A percentile compares a stretch with the other conserved stretches of the same genome.
Conservation (phyloP, 1,284 basidiomycete species). For the Boletus subluridellus region DNA sequence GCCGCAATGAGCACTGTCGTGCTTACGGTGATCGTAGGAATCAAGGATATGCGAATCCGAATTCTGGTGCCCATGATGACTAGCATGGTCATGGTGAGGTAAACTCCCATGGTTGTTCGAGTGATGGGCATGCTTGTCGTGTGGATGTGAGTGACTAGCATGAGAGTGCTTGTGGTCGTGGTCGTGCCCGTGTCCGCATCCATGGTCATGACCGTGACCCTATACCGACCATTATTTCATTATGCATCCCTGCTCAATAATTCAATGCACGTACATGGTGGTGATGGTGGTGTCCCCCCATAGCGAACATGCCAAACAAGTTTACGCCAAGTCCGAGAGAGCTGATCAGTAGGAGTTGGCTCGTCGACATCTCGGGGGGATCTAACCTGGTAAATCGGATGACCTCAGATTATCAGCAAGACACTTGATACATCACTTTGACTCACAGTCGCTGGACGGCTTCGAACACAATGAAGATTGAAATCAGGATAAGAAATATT, state of each 20-base stretch:
- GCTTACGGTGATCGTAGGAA: slow-evolving; percentile 15
- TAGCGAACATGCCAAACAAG: slow-evolving; percentile 98
- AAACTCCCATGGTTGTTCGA: slow-evolving; percentile 6
- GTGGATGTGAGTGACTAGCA: slow-evolving; percentile 24
- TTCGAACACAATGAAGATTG: slow-evolving; percentile 98
- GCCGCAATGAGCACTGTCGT: slow-evolving; percentile 8
- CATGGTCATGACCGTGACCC: slow-evolving; percentile 53
- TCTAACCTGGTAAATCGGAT: slow-evolving; percentile 58
- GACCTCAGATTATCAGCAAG: slow-evolving; percentile 3
- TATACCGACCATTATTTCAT: slow-evolving; percentile 27
- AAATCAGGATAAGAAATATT: slow-evolving; percentile 93
- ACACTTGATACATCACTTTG: slow-evolving; percentile 28
- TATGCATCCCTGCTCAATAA: neutral
- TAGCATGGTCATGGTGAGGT: slow-evolving; percentile 19
- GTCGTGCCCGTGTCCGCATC: slow-evolving; percentile 43
- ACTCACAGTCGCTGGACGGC: slow-evolving; percentile 91
- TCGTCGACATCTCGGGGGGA: slow-evolving; percentile 98
- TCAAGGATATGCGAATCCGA: slow-evolving; percentile 32
- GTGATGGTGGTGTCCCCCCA: slow-evolving; percentile 92
- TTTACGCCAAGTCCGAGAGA: slow-evolving; percentile 90
- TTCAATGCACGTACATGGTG: slow-evolving; percentile 61
- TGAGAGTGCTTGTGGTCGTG: slow-evolving; percentile 40
- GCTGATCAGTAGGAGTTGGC: slow-evolving; percentile 87
- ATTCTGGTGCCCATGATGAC: slow-evolving; percentile 27
- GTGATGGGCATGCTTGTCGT: slow-evolving; percentile 18